A percentile compares a stretch with the other conserved stretches of the same genome.
phyloP scores from a whole-genome alignment of 768 basidiomycete genomes.

The Mrakia frigida region DNA sequence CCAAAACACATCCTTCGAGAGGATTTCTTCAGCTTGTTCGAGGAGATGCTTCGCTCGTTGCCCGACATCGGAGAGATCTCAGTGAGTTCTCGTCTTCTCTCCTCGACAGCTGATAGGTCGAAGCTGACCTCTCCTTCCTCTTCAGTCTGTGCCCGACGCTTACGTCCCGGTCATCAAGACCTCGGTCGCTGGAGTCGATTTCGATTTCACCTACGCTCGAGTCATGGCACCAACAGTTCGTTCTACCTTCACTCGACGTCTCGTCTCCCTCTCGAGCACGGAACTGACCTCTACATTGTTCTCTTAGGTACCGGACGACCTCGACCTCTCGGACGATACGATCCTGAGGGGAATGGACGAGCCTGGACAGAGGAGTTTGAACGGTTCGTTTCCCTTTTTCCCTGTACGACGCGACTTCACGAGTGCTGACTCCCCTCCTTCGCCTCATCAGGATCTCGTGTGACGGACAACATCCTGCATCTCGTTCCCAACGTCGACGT shows the following conservation, averaged over 20 bases:
- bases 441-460: constrained; percentile 67
- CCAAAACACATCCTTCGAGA: constrained; percentile 93
- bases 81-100: constrained; percentile 52
- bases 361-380: constrained; percentile 87
- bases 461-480: constrained; percentile 90
- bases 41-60: constrained; percentile 73
- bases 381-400: constrained; percentile 51
- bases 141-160: constrained; percentile 89
- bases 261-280: background rate
- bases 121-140: background rate
- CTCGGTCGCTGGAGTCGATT: constrained; percentile 82
- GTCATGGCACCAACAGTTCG: constrained; percentile 35
- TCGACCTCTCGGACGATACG: constrained; percentile 85
- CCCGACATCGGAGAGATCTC: constrained; percentile 84
- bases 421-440: background rate
- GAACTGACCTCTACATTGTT: background rate
- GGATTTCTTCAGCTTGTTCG: constrained; percentile 90
- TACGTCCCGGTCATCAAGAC: constrained; percentile 92
- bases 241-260: no score
- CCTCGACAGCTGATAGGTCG: background rate
- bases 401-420: background rate
- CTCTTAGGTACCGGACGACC: constrained; percentile 80
- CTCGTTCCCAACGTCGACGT: constrained; percentile 90
- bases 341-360: constrained; percentile 89
- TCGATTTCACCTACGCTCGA: constrained; percentile 85